Conservation (phyloP, 768 basidiomycete species). For the Lactarius indigo region DNA sequence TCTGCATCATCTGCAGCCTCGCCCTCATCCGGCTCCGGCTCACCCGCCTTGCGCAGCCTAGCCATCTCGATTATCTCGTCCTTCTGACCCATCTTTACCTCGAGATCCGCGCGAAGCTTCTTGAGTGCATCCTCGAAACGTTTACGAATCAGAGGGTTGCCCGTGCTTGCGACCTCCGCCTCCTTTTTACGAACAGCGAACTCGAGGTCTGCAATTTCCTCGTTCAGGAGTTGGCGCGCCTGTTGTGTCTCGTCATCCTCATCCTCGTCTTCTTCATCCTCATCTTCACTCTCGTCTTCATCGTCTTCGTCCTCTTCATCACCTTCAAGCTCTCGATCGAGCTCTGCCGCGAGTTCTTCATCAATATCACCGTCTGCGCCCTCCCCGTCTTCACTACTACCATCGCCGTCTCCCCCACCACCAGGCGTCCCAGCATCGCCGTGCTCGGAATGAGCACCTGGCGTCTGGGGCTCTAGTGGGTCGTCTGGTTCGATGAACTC, state of each 20-base stretch:
- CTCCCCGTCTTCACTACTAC: conserved; percentile 55
- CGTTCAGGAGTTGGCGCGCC: conserved; percentile 74
- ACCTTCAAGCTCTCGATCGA: conserved; percentile 78
- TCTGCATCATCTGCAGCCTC: conserved; percentile 33
- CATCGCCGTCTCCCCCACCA: conserved; percentile 52
- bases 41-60: conserved; percentile 67
- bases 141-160: conserved; percentile 88
- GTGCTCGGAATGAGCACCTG: conserved; percentile 60
- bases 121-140: conserved; percentile 91
- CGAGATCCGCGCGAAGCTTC: conserved; percentile 82
- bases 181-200: conserved; percentile 84
- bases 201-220: conserved; percentile 87
- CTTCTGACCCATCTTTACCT: conserved; percentile 75
- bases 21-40: conserved; percentile 41
- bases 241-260: conserved; percentile 74
- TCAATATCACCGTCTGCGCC: conserved; percentile 78
- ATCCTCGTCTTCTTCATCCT: conserved; percentile 76
- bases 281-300: conserved; percentile 61
- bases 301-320: conserved; percentile 60
- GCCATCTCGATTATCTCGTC: conserved; percentile 78
- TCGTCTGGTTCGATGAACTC: conserved; percentile 73
- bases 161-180: conserved; percentile 75
- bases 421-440: conserved; percentile 61
- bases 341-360: conserved; percentile 83
- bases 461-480: conserved; percentile 62